Evolutionary conservation across 352 stramenopile genomes (phyloP).

Genomic region (Poterioochromonas sp.): DNA sequence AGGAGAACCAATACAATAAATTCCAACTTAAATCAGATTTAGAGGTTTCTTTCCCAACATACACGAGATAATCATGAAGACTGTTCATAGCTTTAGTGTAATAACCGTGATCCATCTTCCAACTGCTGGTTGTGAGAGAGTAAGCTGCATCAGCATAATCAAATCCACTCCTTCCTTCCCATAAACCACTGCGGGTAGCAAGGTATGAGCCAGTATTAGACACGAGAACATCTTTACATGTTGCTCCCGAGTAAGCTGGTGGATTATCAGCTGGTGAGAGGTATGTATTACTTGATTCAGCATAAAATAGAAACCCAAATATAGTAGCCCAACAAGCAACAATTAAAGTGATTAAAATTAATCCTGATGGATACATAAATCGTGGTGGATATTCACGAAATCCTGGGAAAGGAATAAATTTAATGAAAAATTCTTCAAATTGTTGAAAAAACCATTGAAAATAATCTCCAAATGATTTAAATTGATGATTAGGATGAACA

Average conservation of each 20-base stretch:
- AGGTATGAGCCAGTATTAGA: neutral
- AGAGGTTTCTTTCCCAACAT: neutral
- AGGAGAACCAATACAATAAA: neutral
- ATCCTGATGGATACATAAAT: too few species aligned
- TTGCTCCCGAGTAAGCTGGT: neutral
- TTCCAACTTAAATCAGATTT: neutral
- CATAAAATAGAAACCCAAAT: neutral
- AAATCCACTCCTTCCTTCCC: neutral
- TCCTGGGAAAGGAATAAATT: too few species aligned
- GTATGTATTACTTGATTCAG: neutral
- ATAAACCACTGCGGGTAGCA: neutral
- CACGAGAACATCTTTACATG: neutral
- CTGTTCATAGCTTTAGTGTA: neutral
- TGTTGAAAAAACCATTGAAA: too few species aligned
- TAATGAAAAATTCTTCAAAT: too few species aligned
- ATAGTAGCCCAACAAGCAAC: neutral
- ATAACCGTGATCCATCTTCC: too few species aligned
- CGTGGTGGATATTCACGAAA: too few species aligned
- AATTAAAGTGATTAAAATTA: too few species aligned
- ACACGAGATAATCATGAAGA: neutral
- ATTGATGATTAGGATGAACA: too few species aligned
- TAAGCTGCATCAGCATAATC: neutral
- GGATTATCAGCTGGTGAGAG: neutral
- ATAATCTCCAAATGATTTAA: too few species aligned
- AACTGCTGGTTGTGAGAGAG: neutral